Evolutionary conservation across 2,329 filamentous ascomycete species (phyloP), one percentile per base, ranked within the genome.

Genomic region (Triangularia verruculosa): DNA sequence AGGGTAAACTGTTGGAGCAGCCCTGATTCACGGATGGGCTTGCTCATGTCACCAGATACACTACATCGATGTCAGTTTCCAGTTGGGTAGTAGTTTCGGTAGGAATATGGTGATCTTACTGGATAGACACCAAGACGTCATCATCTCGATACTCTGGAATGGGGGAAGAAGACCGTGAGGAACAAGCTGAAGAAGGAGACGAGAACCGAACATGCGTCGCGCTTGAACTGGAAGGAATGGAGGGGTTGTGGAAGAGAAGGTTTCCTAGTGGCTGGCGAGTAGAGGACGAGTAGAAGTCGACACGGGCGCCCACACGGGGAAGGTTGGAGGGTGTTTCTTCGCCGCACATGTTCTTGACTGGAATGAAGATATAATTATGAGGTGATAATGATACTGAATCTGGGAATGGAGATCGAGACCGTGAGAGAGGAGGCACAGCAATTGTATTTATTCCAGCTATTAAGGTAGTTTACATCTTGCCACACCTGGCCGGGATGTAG

Each of bases 141-240:
- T 69, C 64, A 20, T 62, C 57, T 6, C 54, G 17, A 11, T 54
- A 20, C 25, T 20, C 15, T 13, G 17, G 57, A 32, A 8, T 11
- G 13, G 39, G 8, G 15, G 47, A 8, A n/a, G 57, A 47, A 5
- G 54, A 15, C 7, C 51, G 51, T 5, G 51, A 54, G 9, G 51
- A 54, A 27, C 51, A 54, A 12, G 51, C 22, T 8, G 51, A 54
- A 9, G 25, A 57, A 17, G 66, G 62, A 4, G 56, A 57, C 2
- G 52, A 64, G 62, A 69, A 71, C 15, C 67, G 63, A 2, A 70
- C 67, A 51, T 72, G 70, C 12, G 70, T 72, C 12, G 70, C 70
- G 22, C 56, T 59, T 1, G 62, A 30, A 63, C 67, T 69, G 56
- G 43, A 51, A 1, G 70, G 67, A 5, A 59, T 52, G 9, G 63